A percentile compares a stretch with the other conserved stretches of the same genome.
Evolutionary conservation across 192 early-diverging fungal species (phyloP).

Genomic region (Borealophlyctis nickersoniae): DNA sequence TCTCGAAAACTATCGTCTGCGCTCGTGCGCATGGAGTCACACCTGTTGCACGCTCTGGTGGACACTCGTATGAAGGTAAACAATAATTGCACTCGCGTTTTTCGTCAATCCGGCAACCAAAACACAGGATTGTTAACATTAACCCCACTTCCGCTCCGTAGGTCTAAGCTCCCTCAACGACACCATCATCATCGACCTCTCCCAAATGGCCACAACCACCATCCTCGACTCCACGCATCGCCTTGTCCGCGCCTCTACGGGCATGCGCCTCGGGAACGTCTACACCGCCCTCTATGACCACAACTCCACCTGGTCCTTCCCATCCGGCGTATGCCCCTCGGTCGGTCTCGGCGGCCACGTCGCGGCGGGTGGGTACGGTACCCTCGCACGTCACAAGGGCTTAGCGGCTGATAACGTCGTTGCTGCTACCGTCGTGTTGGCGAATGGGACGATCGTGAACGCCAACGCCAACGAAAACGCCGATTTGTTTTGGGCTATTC

Average conservation of each 20-base stretch:
- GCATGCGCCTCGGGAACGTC: conserved; percentile 50
- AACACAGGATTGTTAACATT: too few species aligned
- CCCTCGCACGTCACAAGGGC: conserved; percentile 48
- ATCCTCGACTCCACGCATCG: conserved; percentile 17
- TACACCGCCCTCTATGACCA: conserved; percentile 37
- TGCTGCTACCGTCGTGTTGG: conserved; percentile 43
- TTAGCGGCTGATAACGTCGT: conserved; percentile 49
- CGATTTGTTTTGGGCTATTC: conserved; percentile 62
- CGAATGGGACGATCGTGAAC: conserved; percentile 44
- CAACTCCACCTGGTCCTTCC: conserved; percentile 36
- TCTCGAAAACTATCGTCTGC: conserved; percentile 4
- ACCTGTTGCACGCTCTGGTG: conserved; percentile 38
- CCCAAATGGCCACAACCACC: conserved; percentile 25
- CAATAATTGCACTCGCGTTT: too few species aligned
- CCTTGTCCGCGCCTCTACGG: conserved; percentile 38
- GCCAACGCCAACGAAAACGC: conserved; percentile 32
- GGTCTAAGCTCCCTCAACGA: conserved; percentile 43
- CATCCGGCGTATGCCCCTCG: conserved; percentile 54
- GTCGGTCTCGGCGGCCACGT: conserved; percentile 61
- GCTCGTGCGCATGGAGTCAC: neutral
- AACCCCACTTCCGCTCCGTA: too few species aligned
- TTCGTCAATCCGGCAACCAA: too few species aligned
- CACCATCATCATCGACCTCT: conserved; percentile 51
- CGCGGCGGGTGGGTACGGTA: conserved; percentile 56
- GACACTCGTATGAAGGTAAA: conserved; percentile 63